Base-by-base conservation (phyloP, 768 basidiomycete genomes). In the Lepiota venenata region DNA sequence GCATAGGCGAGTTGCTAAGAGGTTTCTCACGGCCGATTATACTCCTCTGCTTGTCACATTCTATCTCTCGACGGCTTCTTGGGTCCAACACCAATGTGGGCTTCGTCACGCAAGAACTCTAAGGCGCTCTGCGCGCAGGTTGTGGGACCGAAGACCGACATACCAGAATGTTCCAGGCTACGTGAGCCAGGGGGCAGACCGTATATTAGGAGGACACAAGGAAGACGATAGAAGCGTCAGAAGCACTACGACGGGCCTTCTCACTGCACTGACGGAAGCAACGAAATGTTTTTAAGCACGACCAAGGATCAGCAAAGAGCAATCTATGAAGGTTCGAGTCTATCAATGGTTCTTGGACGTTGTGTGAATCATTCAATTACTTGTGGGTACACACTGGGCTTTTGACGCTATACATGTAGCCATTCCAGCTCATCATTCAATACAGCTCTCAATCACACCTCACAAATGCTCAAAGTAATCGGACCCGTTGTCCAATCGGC, bases 261-360 rank as follows among this genome's bases (percentile, higher is more conserved):
- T 49, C 47, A n/a, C 21, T 18, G 47, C 47, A 1, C n/a, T 49
- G 12, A 37, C 20, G 22, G 37, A 49, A 15, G 21, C 47, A 11
- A 38, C 47, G 15, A 22, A 16, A 20, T 22, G 18, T 14, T 38
- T 49, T 10, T 4, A 15, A 18, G 10, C 14, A 9, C 47, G 47
- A n/a, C 36, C 36, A 22, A 36, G 21, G 36, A 37, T 49, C 6
- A 15, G 20, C 11, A 9, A 15, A 22, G 12, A 49, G 6, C 47
- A 38, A 14, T 27, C 36, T 8, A 36, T 49, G 8, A 35, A 36
- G 11, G 9, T 49, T 14, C 36, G 37, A 22, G 37, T 49, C 6
- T 49, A 49, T 27, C 35, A 36, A 22, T 49, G 47, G 47, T 49
- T 49, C 37, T 21, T 49, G 5, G 36, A 37, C 9, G 18, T 49